A percentile compares a stretch with the other conserved stretches of the same genome.
phyloP scores from a whole-genome alignment of 2,329 filamentous ascomycete genomes.

The Aureobasidium namibiae region DNA sequence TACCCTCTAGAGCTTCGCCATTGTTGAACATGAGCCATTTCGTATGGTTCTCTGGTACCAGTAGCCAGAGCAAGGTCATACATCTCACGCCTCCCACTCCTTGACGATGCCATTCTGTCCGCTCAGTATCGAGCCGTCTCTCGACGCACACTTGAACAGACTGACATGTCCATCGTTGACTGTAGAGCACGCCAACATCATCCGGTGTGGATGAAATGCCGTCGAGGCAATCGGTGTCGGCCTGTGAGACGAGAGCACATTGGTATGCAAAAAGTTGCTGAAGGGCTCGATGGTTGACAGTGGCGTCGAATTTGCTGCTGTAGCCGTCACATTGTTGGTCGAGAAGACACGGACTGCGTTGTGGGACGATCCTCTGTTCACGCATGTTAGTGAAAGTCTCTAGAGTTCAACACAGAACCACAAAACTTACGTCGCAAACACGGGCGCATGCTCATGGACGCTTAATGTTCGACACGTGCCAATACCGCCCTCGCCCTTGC shows the following conservation, averaged over 20 bases:
- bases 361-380: constrained; percentile 15
- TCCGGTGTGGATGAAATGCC: constrained; percentile 89
- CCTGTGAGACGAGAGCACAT: constrained; percentile 44
- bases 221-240: constrained; percentile 78
- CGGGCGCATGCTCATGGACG: constrained; percentile 91
- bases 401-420: not conserved
- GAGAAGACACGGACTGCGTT: constrained; percentile 17
- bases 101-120: constrained; percentile 9
- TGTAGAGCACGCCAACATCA: constrained; percentile 81
- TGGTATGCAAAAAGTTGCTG: constrained; percentile 46
- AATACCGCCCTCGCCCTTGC: constrained; percentile 44
- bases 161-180: constrained; percentile 86
- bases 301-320: constrained; percentile 31
- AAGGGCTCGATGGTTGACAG: constrained; percentile 85
- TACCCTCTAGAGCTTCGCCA: not conserved
- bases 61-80: not conserved
- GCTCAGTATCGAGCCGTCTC: constrained; percentile 9
- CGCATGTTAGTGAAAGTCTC: not conserved
- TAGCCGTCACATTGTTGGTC: constrained; percentile 14
- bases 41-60: not conserved
- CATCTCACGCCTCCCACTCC: constrained; percentile 12
- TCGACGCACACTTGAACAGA: constrained; percentile 48
- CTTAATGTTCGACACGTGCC: constrained; percentile 77
- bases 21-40: not conserved
- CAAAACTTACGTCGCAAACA: constrained; percentile 63